These are phyloP conservation scores for Podila verticillata DNA, from an alignment of 192 early-diverging fungal genomes.

Conservation along the genomic window DNA sequence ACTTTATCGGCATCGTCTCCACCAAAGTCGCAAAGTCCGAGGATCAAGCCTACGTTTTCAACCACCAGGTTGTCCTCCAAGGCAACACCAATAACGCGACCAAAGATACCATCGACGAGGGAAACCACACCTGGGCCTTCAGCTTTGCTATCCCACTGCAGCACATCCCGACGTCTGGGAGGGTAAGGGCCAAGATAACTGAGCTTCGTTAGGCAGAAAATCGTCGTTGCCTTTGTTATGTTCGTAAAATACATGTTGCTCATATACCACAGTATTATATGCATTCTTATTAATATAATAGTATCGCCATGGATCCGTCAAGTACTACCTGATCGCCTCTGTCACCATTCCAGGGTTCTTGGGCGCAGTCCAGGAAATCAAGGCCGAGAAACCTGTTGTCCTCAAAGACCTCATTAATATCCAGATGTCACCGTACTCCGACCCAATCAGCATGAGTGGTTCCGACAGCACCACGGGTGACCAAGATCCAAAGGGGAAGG, in stretches of 20 bases:
- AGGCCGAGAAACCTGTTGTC: conserved; percentile 3
- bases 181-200: conserved; percentile 6
- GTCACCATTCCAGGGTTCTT: conserved; percentile 13
- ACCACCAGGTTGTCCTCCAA: conserved; percentile 32
- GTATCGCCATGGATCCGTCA: conserved; percentile 44
- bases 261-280: too few species aligned
- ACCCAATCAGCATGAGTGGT: conserved; percentile 9
- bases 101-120: conserved; percentile 13
- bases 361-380: conserved; percentile 31
- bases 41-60: conserved; percentile 30
- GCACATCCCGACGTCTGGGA: conserved; percentile 32
- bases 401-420: conserved; percentile 28
- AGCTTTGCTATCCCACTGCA: conserved; percentile 20
- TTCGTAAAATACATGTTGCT: too few species aligned
- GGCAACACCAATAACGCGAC: conserved; percentile 31
- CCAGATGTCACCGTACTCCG: conserved; percentile 5
- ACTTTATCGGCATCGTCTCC: conserved; percentile 17
- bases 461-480: conserved; percentile 8
- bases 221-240: too few species aligned
- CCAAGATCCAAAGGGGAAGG: not conserved
- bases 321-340: conserved; percentile 18
- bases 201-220: too few species aligned
- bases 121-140: conserved; percentile 27
- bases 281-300: not conserved
- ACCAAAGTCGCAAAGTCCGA: conserved; percentile 33